phyloP scores from a whole-genome alignment of 306 rosid genomes.

The Canavalia gladiata region DNA sequence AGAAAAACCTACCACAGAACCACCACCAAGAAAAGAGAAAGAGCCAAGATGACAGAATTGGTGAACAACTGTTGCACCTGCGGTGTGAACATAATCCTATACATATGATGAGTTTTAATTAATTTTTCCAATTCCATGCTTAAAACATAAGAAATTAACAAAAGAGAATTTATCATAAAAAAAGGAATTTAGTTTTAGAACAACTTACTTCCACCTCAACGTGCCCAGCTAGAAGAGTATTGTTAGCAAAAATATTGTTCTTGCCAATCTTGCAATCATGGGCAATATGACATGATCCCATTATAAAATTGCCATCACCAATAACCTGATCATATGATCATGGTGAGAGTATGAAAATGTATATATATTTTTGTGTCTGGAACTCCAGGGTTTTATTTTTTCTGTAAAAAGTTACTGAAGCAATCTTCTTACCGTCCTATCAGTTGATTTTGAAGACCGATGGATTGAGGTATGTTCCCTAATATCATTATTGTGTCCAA shows the following conservation, averaged over 20 bases:
- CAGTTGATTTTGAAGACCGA: constrained; percentile 85
- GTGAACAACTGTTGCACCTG: constrained; percentile 86
- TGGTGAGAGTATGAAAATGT: constrained; percentile 40
- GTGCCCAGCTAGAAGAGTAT: constrained; percentile 91
- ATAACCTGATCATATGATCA: constrained; percentile 68
- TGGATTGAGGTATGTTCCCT: constrained; percentile 88
- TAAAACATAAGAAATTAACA: constrained; percentile 13
- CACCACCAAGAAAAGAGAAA: constrained; percentile 88
- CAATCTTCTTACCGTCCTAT: constrained; percentile 69
- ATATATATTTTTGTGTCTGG: neutral
- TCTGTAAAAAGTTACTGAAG: neutral
- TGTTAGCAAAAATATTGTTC: constrained; percentile 84
- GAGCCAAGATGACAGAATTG: constrained; percentile 93
- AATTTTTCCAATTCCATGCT: constrained; percentile 33
- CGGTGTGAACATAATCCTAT: constrained; percentile 89
- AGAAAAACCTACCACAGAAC: constrained; percentile 82
- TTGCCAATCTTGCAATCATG: constrained; percentile 93
- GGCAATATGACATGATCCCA: constrained; percentile 98
- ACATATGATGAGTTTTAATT: constrained; percentile 51
- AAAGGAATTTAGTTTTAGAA: constrained; percentile 23
- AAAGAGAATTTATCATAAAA: constrained; percentile 8
- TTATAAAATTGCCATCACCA: constrained; percentile 86
- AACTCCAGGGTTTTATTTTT: neutral
- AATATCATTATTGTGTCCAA: constrained; percentile 89
- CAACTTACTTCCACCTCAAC: constrained; percentile 85